Base-by-base conservation (phyloP, 2,329 filamentous ascomycete species). In the Cercospora beticola region DNA sequence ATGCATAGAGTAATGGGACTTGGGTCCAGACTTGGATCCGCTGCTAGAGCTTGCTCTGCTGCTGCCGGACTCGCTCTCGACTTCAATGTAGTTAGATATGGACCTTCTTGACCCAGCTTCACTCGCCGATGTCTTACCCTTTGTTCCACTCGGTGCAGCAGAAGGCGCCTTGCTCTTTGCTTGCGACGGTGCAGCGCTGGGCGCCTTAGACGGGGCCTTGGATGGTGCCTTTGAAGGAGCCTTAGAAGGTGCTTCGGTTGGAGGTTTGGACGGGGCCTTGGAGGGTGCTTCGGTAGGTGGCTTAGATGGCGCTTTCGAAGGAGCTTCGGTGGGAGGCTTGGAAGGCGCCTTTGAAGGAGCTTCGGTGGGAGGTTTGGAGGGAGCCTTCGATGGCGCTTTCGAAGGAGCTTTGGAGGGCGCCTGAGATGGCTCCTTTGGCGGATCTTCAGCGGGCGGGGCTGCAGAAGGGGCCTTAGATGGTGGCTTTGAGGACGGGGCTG, bases 61-160 rank as follows among this genome's bases (percentile, higher is more conserved):
- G 10, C 33, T 64, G 49, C 61, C 64, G 8, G 78, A 75, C 18
- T 78, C 62, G 31, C 36, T 65, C 33, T 54, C 78, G 46, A 84
- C 83, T 72, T 84, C 80, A 62, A 84, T 82, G 64, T 83, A 83
- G 70, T 83, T 81, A 68, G 77, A 73, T 26, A 65, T 68, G 57
- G 60, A 66, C 36, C 43, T 64, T 43, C 56, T 56, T 28, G 57
- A 54, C 33, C 64, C 57, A 26, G 58, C 58, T 14, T 57, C 30
- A 12, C 57, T 66, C 9, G 43, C 64, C 33, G 68, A 60, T 49
- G 69, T 61, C 72, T 43, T 77, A 26, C 63, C 61, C 26, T 68
- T 68, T 36, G 70, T 64, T 62, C 68, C 54, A 5, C 60, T 68
- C 5, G 66, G 62, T 12, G 68, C 62, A 3, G 74, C 73, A 16